Evolutionary conservation across 2,329 filamentous ascomycete genomes (phyloP).

Genomic region (Talaromyces atroroseus): DNA sequence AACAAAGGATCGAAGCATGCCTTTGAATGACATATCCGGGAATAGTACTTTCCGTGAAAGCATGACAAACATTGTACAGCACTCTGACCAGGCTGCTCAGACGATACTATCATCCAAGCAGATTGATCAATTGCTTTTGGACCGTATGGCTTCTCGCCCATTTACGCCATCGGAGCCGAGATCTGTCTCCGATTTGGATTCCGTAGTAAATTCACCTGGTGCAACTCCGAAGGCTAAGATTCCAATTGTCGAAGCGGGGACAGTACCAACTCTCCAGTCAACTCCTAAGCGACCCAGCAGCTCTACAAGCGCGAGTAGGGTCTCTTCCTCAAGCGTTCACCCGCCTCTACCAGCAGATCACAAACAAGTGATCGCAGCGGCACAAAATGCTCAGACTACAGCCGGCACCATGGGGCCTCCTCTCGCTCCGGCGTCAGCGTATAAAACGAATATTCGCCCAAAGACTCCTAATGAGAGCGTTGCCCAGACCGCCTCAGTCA

Average conservation of each 20-base stretch:
- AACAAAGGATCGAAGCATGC: slow-evolving; percentile 37
- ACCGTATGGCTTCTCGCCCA: slow-evolving; percentile 39
- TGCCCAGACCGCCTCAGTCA: slow-evolving; percentile 11
- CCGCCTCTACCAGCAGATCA: slow-evolving; percentile 80
- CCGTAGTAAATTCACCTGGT: slow-evolving; percentile 25
- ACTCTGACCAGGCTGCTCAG: slow-evolving; percentile 69
- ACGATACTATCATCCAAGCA: slow-evolving; percentile 76
- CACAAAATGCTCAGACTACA: slow-evolving; percentile 42
- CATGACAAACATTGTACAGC: slow-evolving; percentile 36
- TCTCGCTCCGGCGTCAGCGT: slow-evolving; percentile 71
- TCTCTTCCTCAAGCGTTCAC: slow-evolving; percentile 39
- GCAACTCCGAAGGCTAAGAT: slow-evolving; percentile 32
- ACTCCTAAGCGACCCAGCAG: slow-evolving; percentile 61
- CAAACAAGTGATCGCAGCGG: slow-evolving; percentile 76
- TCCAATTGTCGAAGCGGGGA: slow-evolving; percentile 28
- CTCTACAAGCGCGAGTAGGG: slow-evolving; percentile 59
- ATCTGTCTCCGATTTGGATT: slow-evolving; percentile 22
- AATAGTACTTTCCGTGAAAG: slow-evolving; percentile 42
- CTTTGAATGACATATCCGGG: slow-evolving; percentile 58
- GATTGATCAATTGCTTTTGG: slow-evolving; percentile 69
- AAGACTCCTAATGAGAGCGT: slow-evolving; percentile 17
- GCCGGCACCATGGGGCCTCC: slow-evolving; percentile 72
- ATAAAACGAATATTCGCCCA: slow-evolving; percentile 47
- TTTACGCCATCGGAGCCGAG: slow-evolving; percentile 30
- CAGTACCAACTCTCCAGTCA: slow-evolving; percentile 26